Evolutionary conservation across 345 rosid species (phyloP).

Genomic region (Salix suchowensis): DNA sequence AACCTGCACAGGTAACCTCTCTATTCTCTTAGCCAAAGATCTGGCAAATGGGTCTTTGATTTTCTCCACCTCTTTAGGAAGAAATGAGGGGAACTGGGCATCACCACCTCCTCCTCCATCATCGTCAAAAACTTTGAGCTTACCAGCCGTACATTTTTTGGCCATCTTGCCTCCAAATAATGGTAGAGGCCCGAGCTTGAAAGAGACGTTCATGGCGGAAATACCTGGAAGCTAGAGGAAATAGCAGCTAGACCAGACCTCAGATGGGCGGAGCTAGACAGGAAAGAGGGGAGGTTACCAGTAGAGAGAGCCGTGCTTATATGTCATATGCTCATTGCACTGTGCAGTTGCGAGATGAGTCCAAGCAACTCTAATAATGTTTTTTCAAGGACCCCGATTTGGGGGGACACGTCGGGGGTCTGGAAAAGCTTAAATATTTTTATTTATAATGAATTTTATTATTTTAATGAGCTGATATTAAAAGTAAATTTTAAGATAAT

Average conservation of each 20-base stretch:
- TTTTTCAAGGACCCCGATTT: no score
- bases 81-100: constrained; percentile 64
- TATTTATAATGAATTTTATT: no score
- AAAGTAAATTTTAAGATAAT: no score
- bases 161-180: background rate
- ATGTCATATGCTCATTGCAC: background rate
- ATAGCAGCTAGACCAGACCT: background rate
- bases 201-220: background rate
- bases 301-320: background rate
- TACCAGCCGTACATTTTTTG: background rate
- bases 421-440: no score
- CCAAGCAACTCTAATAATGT: background rate
- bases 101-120: constrained; percentile 12
- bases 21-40: constrained; percentile 59
- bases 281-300: background rate
- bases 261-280: background rate
- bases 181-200: constrained; percentile 18
- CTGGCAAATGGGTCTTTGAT: constrained; percentile 79
- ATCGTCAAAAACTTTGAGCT: constrained; percentile 4
- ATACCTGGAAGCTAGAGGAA: background rate
- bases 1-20: constrained; percentile 72
- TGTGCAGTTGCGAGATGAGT: background rate
- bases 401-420: no score
- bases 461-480: no score
- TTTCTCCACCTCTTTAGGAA: constrained; percentile 66